Evolutionary conservation across 2,329 filamentous ascomycete genomes (phyloP).

Genomic region (Penicillium freii): DNA sequence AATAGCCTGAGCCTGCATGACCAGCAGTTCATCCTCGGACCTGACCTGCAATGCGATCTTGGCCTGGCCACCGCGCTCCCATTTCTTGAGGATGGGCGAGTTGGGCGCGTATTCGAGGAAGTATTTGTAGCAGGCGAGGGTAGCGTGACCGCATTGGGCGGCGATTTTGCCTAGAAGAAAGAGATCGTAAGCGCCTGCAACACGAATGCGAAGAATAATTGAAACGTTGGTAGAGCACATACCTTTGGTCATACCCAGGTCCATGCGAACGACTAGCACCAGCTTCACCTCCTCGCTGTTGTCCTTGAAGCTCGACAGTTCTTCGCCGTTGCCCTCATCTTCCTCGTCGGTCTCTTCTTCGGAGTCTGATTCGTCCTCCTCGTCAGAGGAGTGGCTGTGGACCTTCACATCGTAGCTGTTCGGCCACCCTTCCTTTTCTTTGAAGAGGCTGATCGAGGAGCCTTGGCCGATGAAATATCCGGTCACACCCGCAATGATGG

Average conservation of each 20-base stretch:
- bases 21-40: constrained; percentile 72
- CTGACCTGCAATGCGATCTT: constrained; percentile 92
- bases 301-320: constrained; percentile 49
- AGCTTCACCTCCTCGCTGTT: constrained; percentile 86
- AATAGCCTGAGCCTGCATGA: constrained; percentile 76
- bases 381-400: constrained; percentile 45
- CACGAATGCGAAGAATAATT: background rate
- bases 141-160: constrained; percentile 93
- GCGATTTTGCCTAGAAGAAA: constrained; percentile 79
- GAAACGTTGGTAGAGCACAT: constrained; percentile 29
- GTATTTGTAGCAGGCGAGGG: constrained; percentile 92
- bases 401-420: constrained; percentile 55
- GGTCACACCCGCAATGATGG: constrained; percentile 68
- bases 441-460: constrained; percentile 69
- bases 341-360: constrained; percentile 68
- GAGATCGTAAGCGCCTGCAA: background rate
- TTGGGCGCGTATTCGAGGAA: constrained; percentile 58
- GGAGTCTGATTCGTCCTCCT: constrained; percentile 43
- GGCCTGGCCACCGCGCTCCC: constrained; percentile 83
- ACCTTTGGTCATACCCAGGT: constrained; percentile 98
- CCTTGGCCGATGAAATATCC: constrained; percentile 72
- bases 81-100: constrained; percentile 68
- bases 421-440: constrained; percentile 45
- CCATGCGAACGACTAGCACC: constrained; percentile 85
- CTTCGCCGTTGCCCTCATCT: constrained; percentile 58